Evolutionary conservation across 2,329 filamentous ascomycete species (phyloP).

Genomic region (Fusarium drepaniforme): DNA sequence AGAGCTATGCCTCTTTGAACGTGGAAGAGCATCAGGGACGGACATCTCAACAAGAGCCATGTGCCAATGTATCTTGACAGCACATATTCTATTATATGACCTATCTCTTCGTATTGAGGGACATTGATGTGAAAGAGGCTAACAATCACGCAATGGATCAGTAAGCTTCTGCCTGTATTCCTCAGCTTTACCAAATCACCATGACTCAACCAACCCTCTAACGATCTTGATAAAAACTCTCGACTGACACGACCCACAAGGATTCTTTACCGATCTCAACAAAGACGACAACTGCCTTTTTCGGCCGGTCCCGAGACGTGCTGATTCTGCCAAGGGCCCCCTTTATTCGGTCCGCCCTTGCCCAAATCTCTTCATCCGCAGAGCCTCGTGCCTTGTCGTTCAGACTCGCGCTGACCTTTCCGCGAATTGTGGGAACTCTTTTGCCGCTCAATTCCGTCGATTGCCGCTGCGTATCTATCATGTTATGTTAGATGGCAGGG

Average conservation of each 20-base stretch:
- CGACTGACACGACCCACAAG: neutral
- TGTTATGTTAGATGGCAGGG: neutral
- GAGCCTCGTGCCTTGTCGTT: neutral
- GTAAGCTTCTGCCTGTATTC: neutral
- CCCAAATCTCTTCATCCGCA: neutral
- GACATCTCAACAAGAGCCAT: neutral
- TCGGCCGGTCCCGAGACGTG: neutral
- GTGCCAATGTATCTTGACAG: neutral
- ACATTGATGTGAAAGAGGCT: neutral
- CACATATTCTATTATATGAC: neutral
- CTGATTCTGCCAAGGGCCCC: neutral
- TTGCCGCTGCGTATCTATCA: neutral
- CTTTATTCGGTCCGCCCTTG: neutral
- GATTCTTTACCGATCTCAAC: neutral
- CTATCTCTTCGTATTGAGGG: neutral
- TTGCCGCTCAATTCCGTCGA: neutral
- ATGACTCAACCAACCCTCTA: neutral
- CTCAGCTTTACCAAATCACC: neutral
- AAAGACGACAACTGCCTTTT: neutral
- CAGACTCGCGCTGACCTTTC: neutral
- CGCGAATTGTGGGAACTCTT: neutral
- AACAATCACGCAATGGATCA: neutral
- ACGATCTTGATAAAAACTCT: neutral
- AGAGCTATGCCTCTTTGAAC: slow-evolving; percentile 25
- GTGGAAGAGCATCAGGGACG: neutral